phyloP scores from a whole-genome alignment of 164 flowering plant species.

The Magnolia sinica region DNA sequence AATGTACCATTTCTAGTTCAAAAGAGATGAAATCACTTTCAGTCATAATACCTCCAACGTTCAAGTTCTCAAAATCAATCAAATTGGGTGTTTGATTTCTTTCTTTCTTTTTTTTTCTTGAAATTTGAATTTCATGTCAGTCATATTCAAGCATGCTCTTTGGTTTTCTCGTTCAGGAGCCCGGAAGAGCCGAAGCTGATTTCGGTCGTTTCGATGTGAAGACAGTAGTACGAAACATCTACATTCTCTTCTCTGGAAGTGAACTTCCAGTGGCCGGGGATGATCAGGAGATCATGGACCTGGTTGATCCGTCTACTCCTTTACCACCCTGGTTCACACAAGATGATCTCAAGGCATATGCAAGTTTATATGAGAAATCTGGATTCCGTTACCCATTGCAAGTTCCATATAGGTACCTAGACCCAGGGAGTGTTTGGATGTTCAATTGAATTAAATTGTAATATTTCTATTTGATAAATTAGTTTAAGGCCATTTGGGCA shows the following conservation, averaged over 20 bases:
- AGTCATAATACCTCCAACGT: no score
- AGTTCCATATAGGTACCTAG: slow-evolving; percentile 36
- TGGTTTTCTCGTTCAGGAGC: slow-evolving; percentile 24
- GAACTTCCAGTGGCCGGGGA: slow-evolving; percentile 45
- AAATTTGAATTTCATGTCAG: not conserved
- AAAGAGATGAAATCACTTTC: no score
- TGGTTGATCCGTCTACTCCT: slow-evolving; percentile 48
- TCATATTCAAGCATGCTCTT: not conserved
- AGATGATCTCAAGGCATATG: slow-evolving; percentile 43
- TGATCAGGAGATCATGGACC: slow-evolving; percentile 56
- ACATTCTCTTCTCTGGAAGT: slow-evolving; percentile 49
- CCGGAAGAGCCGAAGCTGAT: slow-evolving; percentile 58
- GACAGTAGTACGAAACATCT: slow-evolving; percentile 46
- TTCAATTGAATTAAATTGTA: no score
- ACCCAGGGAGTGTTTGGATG: not conserved
- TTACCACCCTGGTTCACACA: slow-evolving; percentile 53
- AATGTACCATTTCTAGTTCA: no score
- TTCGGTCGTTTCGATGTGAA: slow-evolving; percentile 42
- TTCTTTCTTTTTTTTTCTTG: no score
- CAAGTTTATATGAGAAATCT: slow-evolving; percentile 38
- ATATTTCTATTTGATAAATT: no score
- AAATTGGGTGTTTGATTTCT: no score
- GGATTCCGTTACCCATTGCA: slow-evolving; percentile 49
- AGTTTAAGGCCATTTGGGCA: not conserved
- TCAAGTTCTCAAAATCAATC: no score